phyloP scores from a whole-genome alignment of 202 grass and related monocot species.

The Dendrocalamus latiflorus region DNA sequence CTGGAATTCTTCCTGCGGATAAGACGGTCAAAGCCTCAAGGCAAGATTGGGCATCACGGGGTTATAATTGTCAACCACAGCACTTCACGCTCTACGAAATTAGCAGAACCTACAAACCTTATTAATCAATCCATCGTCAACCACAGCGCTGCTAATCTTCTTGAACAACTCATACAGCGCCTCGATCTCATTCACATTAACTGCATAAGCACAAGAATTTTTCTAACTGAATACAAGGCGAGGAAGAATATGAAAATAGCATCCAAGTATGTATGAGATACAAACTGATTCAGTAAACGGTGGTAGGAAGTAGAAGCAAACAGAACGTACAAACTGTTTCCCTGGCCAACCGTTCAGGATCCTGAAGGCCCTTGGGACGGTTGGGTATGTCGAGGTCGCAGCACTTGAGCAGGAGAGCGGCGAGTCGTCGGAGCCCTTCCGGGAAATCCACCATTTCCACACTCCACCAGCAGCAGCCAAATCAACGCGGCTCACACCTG shows the following conservation, averaged over 20 bases:
- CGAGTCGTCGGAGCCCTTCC: slow-evolving; percentile 50
- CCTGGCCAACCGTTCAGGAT: slow-evolving; percentile 62
- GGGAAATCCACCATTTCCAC: slow-evolving; percentile 60
- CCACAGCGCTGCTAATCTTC: slow-evolving; percentile 77
- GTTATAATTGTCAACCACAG: background rate
- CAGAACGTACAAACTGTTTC: slow-evolving; percentile 76
- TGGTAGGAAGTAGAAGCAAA: background rate
- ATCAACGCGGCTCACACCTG: slow-evolving; percentile 38
- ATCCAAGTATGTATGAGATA: background rate
- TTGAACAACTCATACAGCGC: slow-evolving; percentile 80
- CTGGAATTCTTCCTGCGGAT: slow-evolving; percentile 79
- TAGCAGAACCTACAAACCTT: slow-evolving; percentile 46
- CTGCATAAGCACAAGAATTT: slow-evolving; percentile 33
- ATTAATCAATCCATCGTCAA: slow-evolving; percentile 85
- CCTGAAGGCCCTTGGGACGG: slow-evolving; percentile 54
- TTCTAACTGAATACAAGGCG: background rate
- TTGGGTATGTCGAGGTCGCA: slow-evolving; percentile 52
- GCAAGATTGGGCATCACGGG: background rate
- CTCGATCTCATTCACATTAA: slow-evolving; percentile 82
- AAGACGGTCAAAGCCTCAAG: slow-evolving; percentile 12
- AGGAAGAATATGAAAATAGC: slow-evolving; percentile 7
- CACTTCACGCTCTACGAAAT: background rate
- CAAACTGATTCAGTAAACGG: background rate
- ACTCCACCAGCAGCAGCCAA: background rate
- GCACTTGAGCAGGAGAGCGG: slow-evolving; percentile 48